Evolutionary conservation across 108 stramenopile genomes (phyloP), one percentile per base, ranked within the genome.

Genomic region (Fragilariopsis cylindrus): DNA sequence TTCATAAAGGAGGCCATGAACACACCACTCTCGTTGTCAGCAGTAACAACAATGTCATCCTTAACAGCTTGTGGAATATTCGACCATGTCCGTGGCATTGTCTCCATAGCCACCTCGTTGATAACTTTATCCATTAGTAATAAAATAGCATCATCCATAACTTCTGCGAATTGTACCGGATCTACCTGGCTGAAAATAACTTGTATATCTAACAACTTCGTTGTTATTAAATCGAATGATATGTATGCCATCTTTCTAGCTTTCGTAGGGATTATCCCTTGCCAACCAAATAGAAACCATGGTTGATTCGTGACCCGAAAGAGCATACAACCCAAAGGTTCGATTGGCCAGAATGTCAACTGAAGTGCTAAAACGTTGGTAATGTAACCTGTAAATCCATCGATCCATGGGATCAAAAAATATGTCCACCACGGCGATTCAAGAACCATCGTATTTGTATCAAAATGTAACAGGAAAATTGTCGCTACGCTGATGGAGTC

Each of bases 211-310:
- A 98, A 76, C 41, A 98, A 79, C 78, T 89, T 84, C 4, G 81
- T 82, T 13, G 96, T 97, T 94, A 98, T 96, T 1, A 97, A 78
- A 60, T 96, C 92, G 50, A 95, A 93, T 77, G 81, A 78, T 7
- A 77, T 87, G 5, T 84, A 79, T 18, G 96, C 96, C 96, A 98
- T 98, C 74, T 96, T 94, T 60, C 84, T 80, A 19, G 92, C 94
- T 65, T 96, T 95, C 58, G 86, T 87, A 6, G 96, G 96, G 52
- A 98, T 92, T 73, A 97, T 97, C 2, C 96, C 98, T 81, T 97
- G 98, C 88, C 88, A 95, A 39, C 95, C 95, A 64, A 97, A 87
- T 43, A 96, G 73, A n/a, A 94, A 94, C 82, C 92, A 90, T 15
- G 96, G 95, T 82, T 96, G 90, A 70, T 90, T 80, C 18, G 84